A percentile compares a stretch with the other conserved stretches of the same genome.
Evolutionary conservation across 768 basidiomycete genomes (phyloP).

Genomic region (Paxillus ammoniavirescens): DNA sequence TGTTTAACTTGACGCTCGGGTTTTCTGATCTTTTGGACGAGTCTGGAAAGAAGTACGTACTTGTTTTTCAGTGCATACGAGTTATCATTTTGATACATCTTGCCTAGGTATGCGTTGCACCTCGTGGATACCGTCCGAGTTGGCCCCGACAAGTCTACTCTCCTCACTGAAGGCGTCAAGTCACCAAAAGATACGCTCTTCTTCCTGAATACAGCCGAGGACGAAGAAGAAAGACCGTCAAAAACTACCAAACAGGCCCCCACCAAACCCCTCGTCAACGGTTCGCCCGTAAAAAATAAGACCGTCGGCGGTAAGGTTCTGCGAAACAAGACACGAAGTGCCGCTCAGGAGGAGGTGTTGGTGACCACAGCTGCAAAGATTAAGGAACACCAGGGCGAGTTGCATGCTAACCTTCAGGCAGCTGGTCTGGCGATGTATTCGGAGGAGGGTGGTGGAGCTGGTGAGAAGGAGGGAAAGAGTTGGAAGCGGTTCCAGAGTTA

Average conservation of each 20-base stretch:
- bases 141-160: conserved; percentile 57
- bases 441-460: conserved; percentile 70
- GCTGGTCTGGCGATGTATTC: conserved; percentile 84
- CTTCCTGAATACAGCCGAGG: conserved; percentile 65
- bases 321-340: conserved; percentile 86
- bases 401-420: conserved; percentile 73
- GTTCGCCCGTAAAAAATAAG: conserved; percentile 67
- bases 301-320: conserved; percentile 83
- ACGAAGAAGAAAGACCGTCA: conserved; percentile 52
- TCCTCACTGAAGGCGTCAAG: conserved; percentile 84
- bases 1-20: conserved; percentile 80
- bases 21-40: conserved; percentile 80
- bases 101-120: conserved; percentile 76
- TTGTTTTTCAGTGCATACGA: not conserved
- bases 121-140: conserved; percentile 88
- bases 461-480: conserved; percentile 84
- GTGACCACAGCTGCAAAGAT: conserved; percentile 76
- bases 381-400: conserved; percentile 81
- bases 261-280: conserved; percentile 54
- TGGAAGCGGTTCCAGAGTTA: conserved; percentile 98
- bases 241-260: conserved; percentile 56
- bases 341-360: conserved; percentile 81
- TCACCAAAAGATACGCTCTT: conserved; percentile 86
- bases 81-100: not conserved
- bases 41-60: conserved; percentile 69